Percentiles rank a stretch among this genome's conserved stretches.
Conservation (phyloP, 2,329 filamentous ascomycete species). For the Gnomoniopsis sp. region DNA sequence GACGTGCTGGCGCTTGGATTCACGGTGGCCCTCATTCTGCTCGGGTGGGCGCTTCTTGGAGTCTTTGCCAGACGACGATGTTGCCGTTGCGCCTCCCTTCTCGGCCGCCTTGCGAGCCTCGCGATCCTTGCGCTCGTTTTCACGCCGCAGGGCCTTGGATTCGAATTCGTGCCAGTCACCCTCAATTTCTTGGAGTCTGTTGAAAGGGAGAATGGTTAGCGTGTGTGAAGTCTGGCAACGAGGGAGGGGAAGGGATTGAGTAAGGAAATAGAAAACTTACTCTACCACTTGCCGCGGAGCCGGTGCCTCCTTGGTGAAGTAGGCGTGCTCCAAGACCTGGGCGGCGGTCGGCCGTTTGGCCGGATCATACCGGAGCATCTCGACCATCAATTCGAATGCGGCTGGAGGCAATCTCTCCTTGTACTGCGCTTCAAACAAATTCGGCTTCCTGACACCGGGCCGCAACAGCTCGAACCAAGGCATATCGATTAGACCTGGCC, state of each 20-base stretch:
- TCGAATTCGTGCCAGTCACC: constrained; percentile 99
- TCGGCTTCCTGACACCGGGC: constrained; percentile 68
- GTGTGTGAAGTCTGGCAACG: constrained; percentile 10
- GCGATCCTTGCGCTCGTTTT: constrained; percentile 69
- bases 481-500: constrained; percentile 90
- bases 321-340: constrained; percentile 80
- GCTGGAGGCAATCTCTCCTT: constrained; percentile 71
- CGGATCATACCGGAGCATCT: constrained; percentile 90
- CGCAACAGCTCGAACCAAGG: constrained; percentile 94
- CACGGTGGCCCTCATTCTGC: constrained; percentile 21
- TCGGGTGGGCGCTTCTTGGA: constrained; percentile 38
- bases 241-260: neutral
- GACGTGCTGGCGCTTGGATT: constrained; percentile 19
- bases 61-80: constrained; percentile 18
- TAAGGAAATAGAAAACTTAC: constrained; percentile 47
- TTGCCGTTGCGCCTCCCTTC: constrained; percentile 33
- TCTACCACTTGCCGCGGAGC: constrained; percentile 73
- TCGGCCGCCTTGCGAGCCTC: constrained; percentile 45
- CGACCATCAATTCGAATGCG: constrained; percentile 76
- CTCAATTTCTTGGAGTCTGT: constrained; percentile 71
- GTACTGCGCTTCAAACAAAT: constrained; percentile 81
- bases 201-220: constrained; percentile 27
- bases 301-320: constrained; percentile 83
- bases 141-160: constrained; percentile 87
- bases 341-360: constrained; percentile 76